phyloP scores from a whole-genome alignment of 2,329 filamentous ascomycete genomes.

The Clonostachys sp. region DNA sequence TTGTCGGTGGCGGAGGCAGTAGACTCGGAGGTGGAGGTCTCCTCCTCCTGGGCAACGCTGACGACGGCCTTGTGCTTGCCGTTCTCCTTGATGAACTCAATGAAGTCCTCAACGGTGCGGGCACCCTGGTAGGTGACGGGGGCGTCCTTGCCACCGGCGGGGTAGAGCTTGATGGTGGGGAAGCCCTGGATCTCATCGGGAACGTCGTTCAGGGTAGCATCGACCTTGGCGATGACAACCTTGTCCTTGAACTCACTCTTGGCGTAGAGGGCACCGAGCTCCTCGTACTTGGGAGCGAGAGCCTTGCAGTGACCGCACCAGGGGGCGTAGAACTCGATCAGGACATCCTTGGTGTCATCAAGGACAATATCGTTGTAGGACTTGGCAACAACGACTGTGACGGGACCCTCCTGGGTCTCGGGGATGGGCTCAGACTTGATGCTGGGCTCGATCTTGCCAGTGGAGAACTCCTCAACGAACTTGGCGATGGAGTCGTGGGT shows the following conservation, averaged over 20 bases:
- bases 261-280: conserved; percentile 76
- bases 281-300: conserved; percentile 93
- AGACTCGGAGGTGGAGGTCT: conserved; percentile 38
- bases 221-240: conserved; percentile 94
- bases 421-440: conserved; percentile 98
- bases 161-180: conserved; percentile 98
- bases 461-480: conserved; percentile 82
- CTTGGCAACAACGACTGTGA: conserved; percentile 86
- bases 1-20: conserved; percentile 48
- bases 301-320: conserved; percentile 99
- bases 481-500: conserved; percentile 65
- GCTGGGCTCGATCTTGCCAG: conserved; percentile 88
- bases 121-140: conserved; percentile 84
- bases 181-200: conserved; percentile 96
- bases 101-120: conserved; percentile 87
- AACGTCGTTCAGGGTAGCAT: conserved; percentile 93
- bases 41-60: conserved; percentile 47
- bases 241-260: conserved; percentile 74
- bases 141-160: conserved; percentile 79
- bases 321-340: conserved; percentile 97
- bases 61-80: conserved; percentile 82
- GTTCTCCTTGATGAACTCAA: conserved; percentile 90
- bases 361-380: conserved; percentile 90
- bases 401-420: conserved; percentile 85
- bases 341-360: conserved; percentile 92